Percentiles rank a stretch among this genome's conserved stretches.
Conservation (phyloP, 352 stramenopile species). For the Phytopythium montanum region DNA sequence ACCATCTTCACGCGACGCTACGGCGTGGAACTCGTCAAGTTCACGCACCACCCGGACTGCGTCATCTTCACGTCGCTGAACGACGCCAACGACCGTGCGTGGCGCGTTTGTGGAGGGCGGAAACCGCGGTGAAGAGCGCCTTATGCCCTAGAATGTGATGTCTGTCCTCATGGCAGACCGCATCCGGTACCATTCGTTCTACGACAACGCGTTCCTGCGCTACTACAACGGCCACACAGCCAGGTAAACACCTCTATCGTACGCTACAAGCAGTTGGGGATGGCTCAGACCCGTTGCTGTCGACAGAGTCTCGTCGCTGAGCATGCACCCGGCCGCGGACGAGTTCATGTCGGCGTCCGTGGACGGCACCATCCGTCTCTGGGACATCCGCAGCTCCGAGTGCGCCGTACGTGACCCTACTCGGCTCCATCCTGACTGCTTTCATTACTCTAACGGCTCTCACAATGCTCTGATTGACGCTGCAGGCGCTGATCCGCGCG, state of each 20-base stretch:
- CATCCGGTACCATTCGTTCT: conserved; percentile 87
- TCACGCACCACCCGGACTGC: conserved; percentile 81
- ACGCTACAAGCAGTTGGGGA: neutral
- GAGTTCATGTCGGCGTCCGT: conserved; percentile 81
- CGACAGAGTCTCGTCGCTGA: conserved; percentile 63
- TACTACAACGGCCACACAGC: conserved; percentile 81
- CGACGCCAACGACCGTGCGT: conserved; percentile 63
- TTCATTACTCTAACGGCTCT: neutral
- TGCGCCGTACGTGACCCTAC: conserved; percentile 29
- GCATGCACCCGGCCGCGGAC: conserved; percentile 84
- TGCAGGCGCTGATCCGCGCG: conserved; percentile 56
- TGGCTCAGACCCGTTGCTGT: neutral
- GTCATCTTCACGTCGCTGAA: conserved; percentile 85
- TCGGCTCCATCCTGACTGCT: neutral
- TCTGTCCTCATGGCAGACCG: conserved; percentile 32
- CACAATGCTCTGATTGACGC: neutral
- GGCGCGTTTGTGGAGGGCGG: neutral
- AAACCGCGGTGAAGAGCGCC: neutral
- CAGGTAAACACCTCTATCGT: conserved; percentile 28
- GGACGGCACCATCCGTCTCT: conserved; percentile 74
- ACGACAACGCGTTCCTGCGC: conserved; percentile 88
- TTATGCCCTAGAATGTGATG: neutral
- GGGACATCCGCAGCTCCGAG: conserved; percentile 74
- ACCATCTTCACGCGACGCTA: conserved; percentile 85
- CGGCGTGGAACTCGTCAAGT: conserved; percentile 71